phyloP scores from a whole-genome alignment of 176 grass and related monocot species.

The Cymbopogon citratus region DNA sequence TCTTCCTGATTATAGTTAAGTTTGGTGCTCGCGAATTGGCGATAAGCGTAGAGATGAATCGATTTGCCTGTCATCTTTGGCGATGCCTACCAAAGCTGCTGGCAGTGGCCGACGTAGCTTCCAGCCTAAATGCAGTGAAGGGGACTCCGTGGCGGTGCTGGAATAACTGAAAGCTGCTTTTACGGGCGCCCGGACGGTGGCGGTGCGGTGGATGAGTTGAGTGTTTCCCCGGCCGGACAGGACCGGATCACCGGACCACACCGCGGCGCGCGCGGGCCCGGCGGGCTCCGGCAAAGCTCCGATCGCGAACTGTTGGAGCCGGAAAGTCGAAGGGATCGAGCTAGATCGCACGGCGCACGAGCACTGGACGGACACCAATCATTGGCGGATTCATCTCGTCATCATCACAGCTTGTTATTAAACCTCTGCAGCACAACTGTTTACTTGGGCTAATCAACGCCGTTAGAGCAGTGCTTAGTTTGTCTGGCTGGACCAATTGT shows the following conservation, averaged over 20 bases:
- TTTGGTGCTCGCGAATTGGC: background rate
- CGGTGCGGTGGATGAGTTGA: slow-evolving; percentile 6
- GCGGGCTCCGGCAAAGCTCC: background rate
- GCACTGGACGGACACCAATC: background rate
- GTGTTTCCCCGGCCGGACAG: background rate
- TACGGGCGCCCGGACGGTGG: slow-evolving; percentile 2
- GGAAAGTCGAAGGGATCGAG: background rate
- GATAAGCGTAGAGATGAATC: background rate
- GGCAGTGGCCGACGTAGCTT: too few relatives aligned
- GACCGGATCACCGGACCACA: too few relatives aligned
- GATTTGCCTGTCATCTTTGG: background rate
- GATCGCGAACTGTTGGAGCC: slow-evolving; percentile 12
- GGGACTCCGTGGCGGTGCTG: slow-evolving; percentile 8
- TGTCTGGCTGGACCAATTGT: background rate
- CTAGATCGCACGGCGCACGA: slow-evolving; percentile 18
- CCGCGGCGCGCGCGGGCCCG: background rate
- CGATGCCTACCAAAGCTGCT: slow-evolving; percentile 8
- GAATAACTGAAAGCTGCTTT: slow-evolving; percentile 29
- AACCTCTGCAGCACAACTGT: background rate
- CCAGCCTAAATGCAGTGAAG: background rate
- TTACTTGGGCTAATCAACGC: slow-evolving; percentile 15
- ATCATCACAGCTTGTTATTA: background rate
- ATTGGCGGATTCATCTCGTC: background rate
- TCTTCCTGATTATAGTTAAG: background rate
- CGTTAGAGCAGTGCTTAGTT: background rate